Percentiles rank a stretch among this genome's conserved stretches.
Conservation (phyloP, 1,284 basidiomycete species). For the Ustilago vetiveriae region DNA sequence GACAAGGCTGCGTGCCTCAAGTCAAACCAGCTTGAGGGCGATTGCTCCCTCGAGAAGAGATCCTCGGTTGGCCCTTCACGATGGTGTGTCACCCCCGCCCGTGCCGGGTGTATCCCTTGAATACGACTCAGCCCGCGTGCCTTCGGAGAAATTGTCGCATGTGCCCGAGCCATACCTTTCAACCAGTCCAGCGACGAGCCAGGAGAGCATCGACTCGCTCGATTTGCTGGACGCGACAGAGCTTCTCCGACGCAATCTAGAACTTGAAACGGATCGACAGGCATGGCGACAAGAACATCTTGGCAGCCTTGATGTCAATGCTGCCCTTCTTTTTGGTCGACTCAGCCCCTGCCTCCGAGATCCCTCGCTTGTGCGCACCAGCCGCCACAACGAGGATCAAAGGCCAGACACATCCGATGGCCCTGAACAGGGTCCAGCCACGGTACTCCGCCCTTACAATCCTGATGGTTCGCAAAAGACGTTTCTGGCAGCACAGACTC, state of each 20-base stretch:
- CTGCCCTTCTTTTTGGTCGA: constrained; percentile 1
- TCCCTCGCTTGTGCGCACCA: background rate
- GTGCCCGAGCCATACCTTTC: constrained; percentile 3
- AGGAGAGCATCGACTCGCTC: constrained; percentile 10
- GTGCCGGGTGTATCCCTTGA: constrained; percentile 12
- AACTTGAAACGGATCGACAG: constrained; percentile 19
- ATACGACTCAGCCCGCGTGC: background rate
- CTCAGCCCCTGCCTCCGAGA: constrained; percentile 19
- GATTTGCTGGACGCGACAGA: constrained; percentile 15
- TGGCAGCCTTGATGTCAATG: constrained; percentile 7
- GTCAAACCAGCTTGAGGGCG: background rate
- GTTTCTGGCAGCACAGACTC: too few species aligned
- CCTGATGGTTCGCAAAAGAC: too few species aligned
- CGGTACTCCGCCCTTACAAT: too few species aligned
- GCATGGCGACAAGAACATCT: constrained; percentile 26
- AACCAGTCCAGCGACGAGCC: background rate
- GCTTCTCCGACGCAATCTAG: constrained; percentile 12
- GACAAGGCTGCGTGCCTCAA: too few species aligned
- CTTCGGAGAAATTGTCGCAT: constrained; percentile 10
- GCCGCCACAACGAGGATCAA: background rate
- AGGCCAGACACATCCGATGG: background rate
- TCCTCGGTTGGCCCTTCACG: constrained; percentile 19
- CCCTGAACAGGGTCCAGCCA: background rate
- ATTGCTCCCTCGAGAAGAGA: background rate
- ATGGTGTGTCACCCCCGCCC: constrained; percentile 16